Evolutionary conservation across 2,329 filamentous ascomycete species (phyloP), one percentile per base, ranked within the genome.

Genomic region (Epicoccum sorghinum): DNA sequence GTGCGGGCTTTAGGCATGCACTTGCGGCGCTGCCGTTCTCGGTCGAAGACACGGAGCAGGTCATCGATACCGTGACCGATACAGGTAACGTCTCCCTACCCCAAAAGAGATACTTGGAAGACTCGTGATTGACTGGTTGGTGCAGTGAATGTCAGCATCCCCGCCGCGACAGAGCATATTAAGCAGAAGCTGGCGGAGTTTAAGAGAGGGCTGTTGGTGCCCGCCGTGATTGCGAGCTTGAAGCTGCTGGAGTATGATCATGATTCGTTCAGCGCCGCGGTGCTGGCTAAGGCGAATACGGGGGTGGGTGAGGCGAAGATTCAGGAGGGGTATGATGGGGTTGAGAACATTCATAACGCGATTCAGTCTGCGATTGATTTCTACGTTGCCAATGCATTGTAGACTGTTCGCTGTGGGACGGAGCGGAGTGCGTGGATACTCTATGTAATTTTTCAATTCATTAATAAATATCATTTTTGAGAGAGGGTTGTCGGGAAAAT

Each of bases 201-300:
- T 51, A 61, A 57, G 41, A 38, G 55, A n/a, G 50, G 59, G 7
- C 38, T 47, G 4, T 37, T 61, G 9, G 25, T 39, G 1, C 33
- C 51, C 0, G 37, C 54, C 1, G 55, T 65, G 3, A 55, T 65
- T 29, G 60, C 60, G 1, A 63, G 60, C 46, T 18, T 63, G 29
- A 38, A 49, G 9, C 38, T 65, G 18, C 14, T 65, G 47, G 36
- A 60, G 29, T 51, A 30, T 9, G 60, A 65, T 40, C 62, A 65
- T 38, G 62, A 65, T 23, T 55, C 57, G 10, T 65, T 65, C 36
- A 65, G 60, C 36, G 55, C 48, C 7, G 59, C 55, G 13, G 47
- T 46, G 7, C 37, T 58, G 40, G 46, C 46, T 36, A 61, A 61
- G 22, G 43, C 53, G 22, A 46, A 58, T 43, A 45, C 43, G 0